These are phyloP conservation scores for Pleurotus platypus DNA, from an alignment of 768 basidiomycete species.

Conservation along the genomic window DNA sequence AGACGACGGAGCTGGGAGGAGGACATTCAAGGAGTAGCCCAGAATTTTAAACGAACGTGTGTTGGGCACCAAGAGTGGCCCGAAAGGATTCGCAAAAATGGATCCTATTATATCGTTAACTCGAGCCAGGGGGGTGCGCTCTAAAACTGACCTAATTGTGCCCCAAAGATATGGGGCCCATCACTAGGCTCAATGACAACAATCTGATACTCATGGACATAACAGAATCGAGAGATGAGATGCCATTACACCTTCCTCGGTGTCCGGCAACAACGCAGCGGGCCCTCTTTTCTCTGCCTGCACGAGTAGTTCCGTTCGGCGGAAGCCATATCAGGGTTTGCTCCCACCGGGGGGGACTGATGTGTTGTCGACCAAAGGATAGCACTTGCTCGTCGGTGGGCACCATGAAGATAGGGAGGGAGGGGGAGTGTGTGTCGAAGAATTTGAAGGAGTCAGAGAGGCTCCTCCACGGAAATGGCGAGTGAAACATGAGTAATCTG, in stretches of 20 bases:
- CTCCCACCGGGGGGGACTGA: conserved; percentile 54
- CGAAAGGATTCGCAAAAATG: conserved; percentile 52
- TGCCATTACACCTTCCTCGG: conserved; percentile 40
- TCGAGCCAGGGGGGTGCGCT: not conserved
- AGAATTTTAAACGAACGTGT: conserved; percentile 51
- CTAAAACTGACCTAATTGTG: conserved; percentile 46
- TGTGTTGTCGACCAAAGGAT: conserved; percentile 51
- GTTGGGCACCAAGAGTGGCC: conserved; percentile 33
- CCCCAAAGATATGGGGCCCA: conserved; percentile 55
- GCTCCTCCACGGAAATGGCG: not conserved
- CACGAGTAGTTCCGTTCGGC: conserved; percentile 57
- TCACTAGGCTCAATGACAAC: conserved; percentile 62
- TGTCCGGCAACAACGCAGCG: conserved; percentile 29
- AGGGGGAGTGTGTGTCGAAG: conserved; percentile 11
- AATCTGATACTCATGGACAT: conserved; percentile 57
- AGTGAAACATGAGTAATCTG: conserved; percentile 38
- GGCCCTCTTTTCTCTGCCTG: conserved; percentile 33
- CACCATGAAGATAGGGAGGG: conserved; percentile 17
- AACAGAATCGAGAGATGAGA: conserved; percentile 49
- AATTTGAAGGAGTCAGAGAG: not conserved
- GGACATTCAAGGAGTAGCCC: conserved; percentile 48
- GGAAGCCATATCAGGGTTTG: conserved; percentile 50
- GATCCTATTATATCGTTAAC: conserved; percentile 34
- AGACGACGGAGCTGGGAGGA: conserved; percentile 47
- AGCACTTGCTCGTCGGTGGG: conserved; percentile 44